Evolutionary conservation across 495 filamentous ascomycete genomes (phyloP).

Genomic region (Bathelium albidoporum): DNA sequence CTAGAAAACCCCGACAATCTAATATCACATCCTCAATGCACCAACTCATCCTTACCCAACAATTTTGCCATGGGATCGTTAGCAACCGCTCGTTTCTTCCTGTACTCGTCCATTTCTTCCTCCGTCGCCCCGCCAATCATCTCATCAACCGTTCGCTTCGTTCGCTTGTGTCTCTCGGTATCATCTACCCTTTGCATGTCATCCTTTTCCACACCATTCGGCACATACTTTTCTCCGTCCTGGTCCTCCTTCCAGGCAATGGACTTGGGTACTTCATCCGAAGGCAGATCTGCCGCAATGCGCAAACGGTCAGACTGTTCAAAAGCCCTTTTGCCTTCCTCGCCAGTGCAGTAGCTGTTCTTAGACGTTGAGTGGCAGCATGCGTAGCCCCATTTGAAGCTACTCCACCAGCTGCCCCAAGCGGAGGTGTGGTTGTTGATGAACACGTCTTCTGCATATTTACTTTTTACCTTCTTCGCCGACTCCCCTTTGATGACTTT

Average conservation of each 20-base stretch:
- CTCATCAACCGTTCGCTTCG: conserved; percentile 62
- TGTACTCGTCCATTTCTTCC: conserved; percentile 74
- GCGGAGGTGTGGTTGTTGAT: conserved; percentile 86
- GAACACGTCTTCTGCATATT: conserved; percentile 81
- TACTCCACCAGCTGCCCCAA: conserved; percentile 96
- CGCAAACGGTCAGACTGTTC: conserved; percentile 53
- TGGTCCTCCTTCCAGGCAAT: conserved; percentile 30
- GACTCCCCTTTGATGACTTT: conserved; percentile 72
- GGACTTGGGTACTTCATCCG: conserved; percentile 21
- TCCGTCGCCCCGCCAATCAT: conserved; percentile 67
- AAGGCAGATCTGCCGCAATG: conserved; percentile 36
- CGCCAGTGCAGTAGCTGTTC: conserved; percentile 95
- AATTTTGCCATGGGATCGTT: conserved; percentile 82
- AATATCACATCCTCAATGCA: conserved; percentile 16
- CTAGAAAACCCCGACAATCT: neutral
- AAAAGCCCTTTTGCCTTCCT: conserved; percentile 65
- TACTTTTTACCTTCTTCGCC: conserved; percentile 64
- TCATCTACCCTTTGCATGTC: conserved; percentile 29
- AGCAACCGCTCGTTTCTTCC: conserved; percentile 54
- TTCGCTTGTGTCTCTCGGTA: conserved; percentile 29
- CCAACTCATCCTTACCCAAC: conserved; percentile 48
- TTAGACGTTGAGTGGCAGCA: conserved; percentile 90
- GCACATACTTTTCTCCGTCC: conserved; percentile 23
- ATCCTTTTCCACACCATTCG: conserved; percentile 27
- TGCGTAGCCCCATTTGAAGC: conserved; percentile 94